Evolutionary conservation across 2,329 filamentous ascomycete species (phyloP).

Genomic region (Hymenoscyphus albidus): DNA sequence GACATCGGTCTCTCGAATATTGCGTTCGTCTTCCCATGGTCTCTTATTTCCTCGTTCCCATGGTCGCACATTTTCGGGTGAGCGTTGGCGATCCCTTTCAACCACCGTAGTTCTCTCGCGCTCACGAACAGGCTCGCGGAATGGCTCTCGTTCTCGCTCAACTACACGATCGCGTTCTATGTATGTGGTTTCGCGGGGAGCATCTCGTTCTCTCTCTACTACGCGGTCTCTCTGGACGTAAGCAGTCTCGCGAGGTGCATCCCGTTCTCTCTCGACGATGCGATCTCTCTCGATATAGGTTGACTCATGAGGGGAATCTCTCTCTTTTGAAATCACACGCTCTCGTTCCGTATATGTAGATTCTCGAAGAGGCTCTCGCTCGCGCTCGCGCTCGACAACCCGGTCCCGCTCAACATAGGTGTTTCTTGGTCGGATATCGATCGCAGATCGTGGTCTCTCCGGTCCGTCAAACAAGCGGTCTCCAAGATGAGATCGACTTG

Average conservation of each 20-base stretch:
- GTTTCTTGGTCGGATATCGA: constrained; percentile 27
- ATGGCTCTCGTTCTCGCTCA: constrained; percentile 37
- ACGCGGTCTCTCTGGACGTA: constrained; percentile 22
- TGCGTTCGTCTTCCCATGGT: constrained; percentile 35
- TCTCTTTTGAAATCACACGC: neutral
- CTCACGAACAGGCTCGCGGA: constrained; percentile 28
- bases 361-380: constrained; percentile 29
- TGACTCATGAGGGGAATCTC: constrained; percentile 7
- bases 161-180: constrained; percentile 33
- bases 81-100: constrained; percentile 42
- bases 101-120: constrained; percentile 37
- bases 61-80: constrained; percentile 30
- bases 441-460: constrained; percentile 30
- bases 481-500: neutral
- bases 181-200: constrained; percentile 11
- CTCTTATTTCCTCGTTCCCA: constrained; percentile 4
- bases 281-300: constrained; percentile 23
- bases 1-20: constrained; percentile 29
- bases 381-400: constrained; percentile 23
- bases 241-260: constrained; percentile 28
- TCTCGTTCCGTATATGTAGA: constrained; percentile 17
- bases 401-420: constrained; percentile 23
- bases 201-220: constrained; percentile 30
- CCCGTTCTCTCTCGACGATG: constrained; percentile 27
- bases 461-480: constrained; percentile 18